Evolutionary conservation across 805 yeast genomes (phyloP).

Genomic region (Candida vartiovaarae): DNA sequence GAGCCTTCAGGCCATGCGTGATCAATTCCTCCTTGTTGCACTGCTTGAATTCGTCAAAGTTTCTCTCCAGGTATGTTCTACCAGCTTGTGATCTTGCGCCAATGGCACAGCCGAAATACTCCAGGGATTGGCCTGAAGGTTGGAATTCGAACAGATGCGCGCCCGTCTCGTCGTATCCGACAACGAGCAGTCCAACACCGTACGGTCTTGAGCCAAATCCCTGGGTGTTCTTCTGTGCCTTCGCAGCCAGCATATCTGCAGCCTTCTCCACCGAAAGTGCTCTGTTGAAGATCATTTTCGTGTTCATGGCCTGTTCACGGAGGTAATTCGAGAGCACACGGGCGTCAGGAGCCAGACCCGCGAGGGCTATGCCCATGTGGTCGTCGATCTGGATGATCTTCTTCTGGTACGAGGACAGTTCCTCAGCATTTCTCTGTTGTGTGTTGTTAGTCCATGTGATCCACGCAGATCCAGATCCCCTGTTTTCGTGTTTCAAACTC

Average conservation of each 20-base stretch:
- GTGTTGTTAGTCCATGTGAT: slow-evolving; percentile 5
- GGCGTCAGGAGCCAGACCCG: slow-evolving; percentile 98
- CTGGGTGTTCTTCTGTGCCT: slow-evolving; percentile 96
- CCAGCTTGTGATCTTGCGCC: slow-evolving; percentile 99
- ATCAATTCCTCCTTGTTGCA: slow-evolving; percentile 66
- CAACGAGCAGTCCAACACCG: slow-evolving; percentile 89
- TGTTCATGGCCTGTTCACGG: slow-evolving; percentile 86
- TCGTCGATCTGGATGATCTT: slow-evolving; percentile 87
- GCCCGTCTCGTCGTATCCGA: slow-evolving; percentile 91
- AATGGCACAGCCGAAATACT: slow-evolving; percentile 88
- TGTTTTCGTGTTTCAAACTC: slow-evolving; percentile 3
- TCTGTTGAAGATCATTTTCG: slow-evolving; percentile 77
- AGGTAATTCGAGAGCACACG: slow-evolving; percentile 84
- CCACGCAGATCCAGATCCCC: no score
- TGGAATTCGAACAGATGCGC: slow-evolving; percentile 92
- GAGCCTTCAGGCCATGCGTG: slow-evolving; percentile 79
- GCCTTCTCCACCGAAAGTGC: slow-evolving; percentile 80
- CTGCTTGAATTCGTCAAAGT: slow-evolving; percentile 58
- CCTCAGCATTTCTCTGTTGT: slow-evolving; percentile 79
- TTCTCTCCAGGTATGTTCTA: slow-evolving; percentile 88
- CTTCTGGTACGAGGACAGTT: slow-evolving; percentile 93
- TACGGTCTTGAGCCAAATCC: slow-evolving; percentile 95
- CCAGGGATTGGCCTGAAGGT: slow-evolving; percentile 91
- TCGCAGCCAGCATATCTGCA: slow-evolving; percentile 82
- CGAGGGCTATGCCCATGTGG: slow-evolving; percentile 91